Evolutionary conservation across 2,329 filamentous ascomycete genomes (phyloP).

Genomic region (Nigrograna mackinnonii): DNA sequence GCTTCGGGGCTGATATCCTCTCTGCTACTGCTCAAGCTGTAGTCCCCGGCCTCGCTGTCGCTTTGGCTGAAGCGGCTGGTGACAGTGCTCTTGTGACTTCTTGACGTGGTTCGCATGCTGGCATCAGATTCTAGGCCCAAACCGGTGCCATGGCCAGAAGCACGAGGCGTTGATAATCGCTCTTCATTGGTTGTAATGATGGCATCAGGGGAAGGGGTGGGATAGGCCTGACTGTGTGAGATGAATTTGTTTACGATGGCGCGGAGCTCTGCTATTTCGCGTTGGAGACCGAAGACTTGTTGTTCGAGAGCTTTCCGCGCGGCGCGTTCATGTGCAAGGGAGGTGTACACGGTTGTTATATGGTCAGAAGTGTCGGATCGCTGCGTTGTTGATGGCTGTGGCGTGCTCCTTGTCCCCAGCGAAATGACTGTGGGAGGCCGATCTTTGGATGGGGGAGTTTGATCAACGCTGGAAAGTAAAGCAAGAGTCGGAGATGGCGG

Average conservation of each 20-base stretch:
- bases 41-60: constrained; percentile 10
- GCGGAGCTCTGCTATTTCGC: constrained; percentile 34
- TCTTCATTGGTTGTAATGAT: constrained; percentile 26
- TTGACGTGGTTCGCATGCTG: not conserved
- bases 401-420: not conserved
- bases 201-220: constrained; percentile 36
- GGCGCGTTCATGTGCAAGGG: constrained; percentile 31
- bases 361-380: constrained; percentile 9
- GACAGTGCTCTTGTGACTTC: constrained; percentile 4
- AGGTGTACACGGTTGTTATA: constrained; percentile 25
- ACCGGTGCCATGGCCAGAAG: constrained; percentile 10
- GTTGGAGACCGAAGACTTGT: constrained; percentile 33
- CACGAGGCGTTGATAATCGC: constrained; percentile 27
- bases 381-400: constrained; percentile 5
- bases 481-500: constrained; percentile 17
- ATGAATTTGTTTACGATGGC: constrained; percentile 31
- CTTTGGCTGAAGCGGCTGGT: constrained; percentile 10
- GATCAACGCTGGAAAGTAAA: constrained; percentile 14
- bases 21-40: constrained; percentile 12
- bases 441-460: constrained; percentile 7
- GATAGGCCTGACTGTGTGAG: constrained; percentile 25
- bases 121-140: constrained; percentile 6
- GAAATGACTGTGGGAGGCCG: constrained; percentile 5
- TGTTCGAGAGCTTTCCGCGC: constrained; percentile 37
- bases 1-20: constrained; percentile 34